Percentiles rank a stretch among this genome's conserved stretches.
phyloP scores from a whole-genome alignment of 2,329 filamentous ascomycete species.

The Huntiella omanensis region DNA sequence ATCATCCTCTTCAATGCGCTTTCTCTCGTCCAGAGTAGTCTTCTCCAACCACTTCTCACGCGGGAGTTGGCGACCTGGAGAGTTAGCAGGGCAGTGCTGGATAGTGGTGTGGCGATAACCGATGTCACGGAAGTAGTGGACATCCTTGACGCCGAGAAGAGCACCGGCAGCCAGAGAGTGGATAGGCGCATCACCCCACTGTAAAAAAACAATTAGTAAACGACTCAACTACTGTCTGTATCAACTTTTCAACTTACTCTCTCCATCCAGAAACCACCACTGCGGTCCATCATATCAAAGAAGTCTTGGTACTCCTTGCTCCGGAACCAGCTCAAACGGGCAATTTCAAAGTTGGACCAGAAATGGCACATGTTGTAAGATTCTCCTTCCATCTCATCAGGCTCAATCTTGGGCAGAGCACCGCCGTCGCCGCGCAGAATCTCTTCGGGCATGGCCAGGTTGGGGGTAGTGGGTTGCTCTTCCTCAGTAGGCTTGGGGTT shows the following conservation, averaged over 20 bases:
- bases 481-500: conserved; percentile 49
- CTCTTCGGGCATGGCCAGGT: conserved; percentile 58
- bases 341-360: conserved; percentile 99
- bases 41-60: conserved; percentile 64
- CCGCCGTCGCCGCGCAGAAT: conserved; percentile 52
- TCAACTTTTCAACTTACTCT: conserved; percentile 37
- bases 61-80: conserved; percentile 68
- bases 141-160: conserved; percentile 60
- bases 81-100: conserved; percentile 93
- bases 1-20: conserved; percentile 76
- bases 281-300: conserved; percentile 96
- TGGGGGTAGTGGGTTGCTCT: conserved; percentile 38
- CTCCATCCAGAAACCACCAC: conserved; percentile 98
- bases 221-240: conserved; percentile 1
- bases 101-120: conserved; percentile 97
- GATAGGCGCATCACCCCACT: conserved; percentile 98
- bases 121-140: conserved; percentile 98
- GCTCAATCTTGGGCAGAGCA: conserved; percentile 62
- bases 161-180: conserved; percentile 90
- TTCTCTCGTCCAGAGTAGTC: conserved; percentile 65
- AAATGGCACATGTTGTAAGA: conserved; percentile 99
- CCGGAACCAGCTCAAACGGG: conserved; percentile 82
- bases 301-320: conserved; percentile 97
- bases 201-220: conserved; percentile 15
- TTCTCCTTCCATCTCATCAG: conserved; percentile 90